Percentiles rank a stretch among this genome's conserved stretches.
These are phyloP conservation scores for Rhizophagus clarus DNA, from an alignment of 192 early-diverging fungal genomes.

Conservation along the genomic window DNA sequence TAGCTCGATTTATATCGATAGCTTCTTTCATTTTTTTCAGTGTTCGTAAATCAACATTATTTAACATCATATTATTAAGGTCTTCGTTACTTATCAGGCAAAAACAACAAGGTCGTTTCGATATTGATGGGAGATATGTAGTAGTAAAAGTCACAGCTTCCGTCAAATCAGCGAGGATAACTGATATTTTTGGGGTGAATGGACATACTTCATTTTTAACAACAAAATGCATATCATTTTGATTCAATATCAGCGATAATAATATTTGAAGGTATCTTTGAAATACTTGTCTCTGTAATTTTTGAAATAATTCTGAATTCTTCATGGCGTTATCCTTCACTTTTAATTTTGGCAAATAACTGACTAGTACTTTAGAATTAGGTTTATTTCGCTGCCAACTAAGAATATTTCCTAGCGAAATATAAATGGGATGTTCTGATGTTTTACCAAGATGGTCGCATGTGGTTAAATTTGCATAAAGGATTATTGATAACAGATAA, in stretches of 20 bases:
- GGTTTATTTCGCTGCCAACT: background rate
- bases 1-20: too few species aligned
- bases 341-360: background rate
- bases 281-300: constrained; percentile 2
- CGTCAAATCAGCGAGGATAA: background rate
- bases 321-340: background rate
- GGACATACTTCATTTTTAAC: background rate
- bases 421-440: background rate
- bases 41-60: background rate
- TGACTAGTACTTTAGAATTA: background rate
- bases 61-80: background rate
- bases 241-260: background rate
- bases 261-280: background rate
- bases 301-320: background rate
- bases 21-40: background rate
- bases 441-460: constrained; percentile 11
- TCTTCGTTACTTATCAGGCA: background rate
- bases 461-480: background rate
- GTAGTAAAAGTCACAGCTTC: background rate
- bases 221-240: background rate
- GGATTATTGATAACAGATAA: background rate
- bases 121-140: background rate
- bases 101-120: background rate
- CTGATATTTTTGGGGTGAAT: background rate
- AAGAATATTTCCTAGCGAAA: background rate